Evolutionary conservation across 176 grass and related monocot species (phyloP).

Genomic region (Rhynchospora pubera): DNA sequence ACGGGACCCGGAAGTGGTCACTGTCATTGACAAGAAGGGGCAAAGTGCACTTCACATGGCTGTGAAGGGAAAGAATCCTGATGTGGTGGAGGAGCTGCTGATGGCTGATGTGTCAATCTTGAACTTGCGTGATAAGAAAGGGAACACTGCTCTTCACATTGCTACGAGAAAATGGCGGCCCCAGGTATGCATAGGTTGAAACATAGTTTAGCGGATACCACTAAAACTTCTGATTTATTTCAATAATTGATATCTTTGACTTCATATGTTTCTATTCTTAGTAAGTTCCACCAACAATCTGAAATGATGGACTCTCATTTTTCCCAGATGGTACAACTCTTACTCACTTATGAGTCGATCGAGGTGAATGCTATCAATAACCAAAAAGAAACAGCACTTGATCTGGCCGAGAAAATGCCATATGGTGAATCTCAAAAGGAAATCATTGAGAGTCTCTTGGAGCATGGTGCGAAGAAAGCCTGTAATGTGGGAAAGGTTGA

Average conservation of each 20-base stretch:
- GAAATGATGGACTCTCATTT: not conserved
- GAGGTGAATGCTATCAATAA: conserved; percentile 75
- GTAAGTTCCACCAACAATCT: not conserved
- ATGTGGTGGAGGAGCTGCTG: conserved; percentile 86
- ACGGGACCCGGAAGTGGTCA: conserved; percentile 64
- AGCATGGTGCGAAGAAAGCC: conserved; percentile 86
- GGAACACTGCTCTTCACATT: conserved; percentile 88
- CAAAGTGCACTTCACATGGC: conserved; percentile 99
- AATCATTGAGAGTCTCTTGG: conserved; percentile 71
- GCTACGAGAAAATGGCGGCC: conserved; percentile 98
- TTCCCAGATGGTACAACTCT: conserved; percentile 83
- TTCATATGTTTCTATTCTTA: not conserved
- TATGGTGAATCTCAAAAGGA: conserved; percentile 87
- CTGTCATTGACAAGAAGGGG: conserved; percentile 84
- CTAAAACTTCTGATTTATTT: not conserved
- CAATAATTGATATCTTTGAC: not conserved
- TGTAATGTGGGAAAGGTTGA: conserved; percentile 71
- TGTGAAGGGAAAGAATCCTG: conserved; percentile 86
- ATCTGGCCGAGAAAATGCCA: conserved; percentile 84
- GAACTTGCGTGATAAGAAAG: conserved; percentile 90
- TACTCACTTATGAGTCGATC: conserved; percentile 61
- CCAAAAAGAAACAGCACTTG: conserved; percentile 96
- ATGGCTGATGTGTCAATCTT: conserved; percentile 76
- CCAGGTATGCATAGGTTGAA: conserved; percentile 45
- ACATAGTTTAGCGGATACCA: not conserved